Base-by-base conservation (phyloP, 2,329 filamentous ascomycete genomes). In the Exutisphaerella laricina region DNA sequence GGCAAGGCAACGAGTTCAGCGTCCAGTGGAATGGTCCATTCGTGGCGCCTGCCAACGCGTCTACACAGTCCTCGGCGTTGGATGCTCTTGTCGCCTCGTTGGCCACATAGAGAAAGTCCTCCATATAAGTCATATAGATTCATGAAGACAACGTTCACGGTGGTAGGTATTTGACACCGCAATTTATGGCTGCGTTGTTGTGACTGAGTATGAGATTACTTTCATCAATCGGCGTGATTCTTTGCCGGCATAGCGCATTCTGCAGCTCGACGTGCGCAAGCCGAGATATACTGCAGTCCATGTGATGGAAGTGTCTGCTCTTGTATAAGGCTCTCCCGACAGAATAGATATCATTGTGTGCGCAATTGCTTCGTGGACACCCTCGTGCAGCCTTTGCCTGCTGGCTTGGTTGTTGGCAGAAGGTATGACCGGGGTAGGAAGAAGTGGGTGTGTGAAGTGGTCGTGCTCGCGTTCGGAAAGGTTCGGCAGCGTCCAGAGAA, bases 1-100 rank as follows among this genome's bases (percentile, higher is more conserved):
- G 79, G 17, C 67, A 75, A 45, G 62, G 64, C 1, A 70, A 73
- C 52, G 65, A 70, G 57, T 62, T 87, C 10, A 79, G 82, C 14
- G 66, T 82, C 2, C 67, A 76, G n/a, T 87, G 82, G 82, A 69
- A 72, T 1, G 82, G 81, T 0, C 80, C 82, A 0, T 75, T 75
- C 39, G 46, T 54, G 2, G 18, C 42, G 5, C 49, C 51, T 13
- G 50, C 54, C 13, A 59, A 59, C 43, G 62, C 60, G 2, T 54
- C 53, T 4, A 61, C 58, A 33, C 55, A 63, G 32, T 59, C 55
- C 40, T 55, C 57, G 14, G 61, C 56, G 3, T 45, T 62, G 50
- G 62, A 63, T 48, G 56, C 52, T 6, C 23, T 64, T n/a, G 54
- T 62, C 13, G 59, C 47, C n/a, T 51, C 58, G 7, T 39, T 62